phyloP scores from a whole-genome alignment of 257 asterid species.

The Coffea eugenioides region DNA sequence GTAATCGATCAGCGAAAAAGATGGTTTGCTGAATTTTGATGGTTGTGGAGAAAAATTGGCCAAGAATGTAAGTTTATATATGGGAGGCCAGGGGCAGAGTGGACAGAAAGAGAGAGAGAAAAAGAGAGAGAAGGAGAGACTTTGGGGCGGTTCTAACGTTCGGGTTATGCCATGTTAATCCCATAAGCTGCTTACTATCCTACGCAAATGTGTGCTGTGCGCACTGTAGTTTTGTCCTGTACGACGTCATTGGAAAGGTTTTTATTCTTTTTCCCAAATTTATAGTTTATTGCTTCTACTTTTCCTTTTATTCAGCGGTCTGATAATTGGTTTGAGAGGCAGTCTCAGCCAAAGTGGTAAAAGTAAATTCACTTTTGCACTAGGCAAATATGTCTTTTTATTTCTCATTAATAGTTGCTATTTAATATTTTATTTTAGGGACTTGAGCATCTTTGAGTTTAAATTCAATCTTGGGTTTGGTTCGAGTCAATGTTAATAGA shows the following conservation, averaged over 20 bases:
- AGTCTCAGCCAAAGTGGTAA: too few species aligned
- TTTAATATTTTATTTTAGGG: too few species aligned
- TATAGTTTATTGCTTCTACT: too few species aligned
- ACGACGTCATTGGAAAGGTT: neutral
- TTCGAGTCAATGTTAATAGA: too few species aligned
- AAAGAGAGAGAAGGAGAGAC: slow-evolving; percentile 12
- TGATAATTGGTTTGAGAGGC: too few species aligned
- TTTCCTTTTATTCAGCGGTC: too few species aligned
- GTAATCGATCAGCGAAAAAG: neutral
- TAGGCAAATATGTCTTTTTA: too few species aligned
- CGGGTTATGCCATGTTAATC: slow-evolving; percentile 10
- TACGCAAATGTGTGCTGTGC: neutral
- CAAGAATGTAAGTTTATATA: slow-evolving; percentile 32
- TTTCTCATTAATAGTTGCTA: too few species aligned
- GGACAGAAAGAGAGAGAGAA: neutral
- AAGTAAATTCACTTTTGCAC: too few species aligned
- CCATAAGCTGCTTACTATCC: neutral
- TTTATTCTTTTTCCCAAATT: too few species aligned
- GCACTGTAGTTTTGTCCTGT: neutral
- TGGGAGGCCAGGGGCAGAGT: neutral
- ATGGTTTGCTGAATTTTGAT: neutral
- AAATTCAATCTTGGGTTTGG: too few species aligned
- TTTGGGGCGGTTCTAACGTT: slow-evolving; percentile 35
- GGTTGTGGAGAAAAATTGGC: slow-evolving; percentile 27
- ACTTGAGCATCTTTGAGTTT: too few species aligned